Evolutionary conservation across 805 yeast genomes (phyloP), one percentile per base, ranked within the genome.

Genomic region (Clavispora asparagi): DNA sequence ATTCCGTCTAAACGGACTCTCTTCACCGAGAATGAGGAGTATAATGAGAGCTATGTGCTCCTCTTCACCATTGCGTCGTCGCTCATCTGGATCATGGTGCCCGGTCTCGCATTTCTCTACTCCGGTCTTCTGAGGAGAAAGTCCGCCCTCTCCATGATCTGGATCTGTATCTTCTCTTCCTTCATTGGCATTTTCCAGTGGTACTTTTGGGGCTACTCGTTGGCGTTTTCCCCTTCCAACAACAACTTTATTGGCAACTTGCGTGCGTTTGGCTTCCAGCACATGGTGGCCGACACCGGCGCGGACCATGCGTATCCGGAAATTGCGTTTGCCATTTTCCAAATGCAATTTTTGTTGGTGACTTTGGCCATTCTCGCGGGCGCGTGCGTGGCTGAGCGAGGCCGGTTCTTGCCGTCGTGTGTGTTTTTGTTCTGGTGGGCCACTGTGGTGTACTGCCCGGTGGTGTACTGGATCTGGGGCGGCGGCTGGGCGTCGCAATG

Each of bases 151-250:
- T 83, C 92, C 14, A 78, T 88, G 78, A 82, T 90, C 28, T 88
- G 95, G 86, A 80, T 84, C 8, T 81, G 80, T n/a, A 62, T 88
- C 36, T 78, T 83, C 77, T 78, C 89, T 6, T 81, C 87, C 6
- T 75, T 85, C 52, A 81, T 89, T 7, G 89, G 86, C 1, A 75
- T 81, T 44, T 80, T 90, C 60, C 96, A 90, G 62, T 92, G 98
- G 98, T 92, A 90, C 65, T 89, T 92, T 62, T 94, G 98, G 97
- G 99, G 98, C 52, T 92, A 88, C 63, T 88, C 97, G 0, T 68
- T 92, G 38, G 95, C 98, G 4, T 90, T 94, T 59, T 81, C 92
- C 0, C 57, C 75, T n/a, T 89, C 96, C 1, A 71, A 83, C 30
- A 90, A 91, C 65, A 81, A 83, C 39, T 94, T 83, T 63, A 92